phyloP scores from a whole-genome alignment of 768 basidiomycete genomes.

The Phanerodontia chrysosporium region DNA sequence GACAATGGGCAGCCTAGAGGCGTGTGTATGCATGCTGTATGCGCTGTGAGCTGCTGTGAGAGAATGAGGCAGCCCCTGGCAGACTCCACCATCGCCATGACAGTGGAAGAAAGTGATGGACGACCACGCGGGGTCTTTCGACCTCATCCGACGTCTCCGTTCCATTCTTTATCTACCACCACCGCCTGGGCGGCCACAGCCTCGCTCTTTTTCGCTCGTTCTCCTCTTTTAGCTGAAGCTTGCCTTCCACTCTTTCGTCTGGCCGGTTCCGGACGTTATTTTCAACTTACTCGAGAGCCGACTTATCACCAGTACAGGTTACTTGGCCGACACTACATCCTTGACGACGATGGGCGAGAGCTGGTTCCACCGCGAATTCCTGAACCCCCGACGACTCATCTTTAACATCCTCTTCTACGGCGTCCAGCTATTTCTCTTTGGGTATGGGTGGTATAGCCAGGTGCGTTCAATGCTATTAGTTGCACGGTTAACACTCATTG shows the following conservation, averaged over 20 bases:
- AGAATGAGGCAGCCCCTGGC: not conserved
- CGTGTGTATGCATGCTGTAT: too few relatives aligned
- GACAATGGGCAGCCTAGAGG: too few relatives aligned
- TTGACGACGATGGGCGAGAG: slow-evolving; percentile 50
- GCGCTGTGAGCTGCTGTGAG: too few relatives aligned
- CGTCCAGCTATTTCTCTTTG: slow-evolving; percentile 67
- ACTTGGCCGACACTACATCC: slow-evolving; percentile 5
- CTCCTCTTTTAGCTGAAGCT: slow-evolving; percentile 20
- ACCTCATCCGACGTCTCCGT: not conserved
- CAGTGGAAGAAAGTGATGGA: slow-evolving; percentile 10
- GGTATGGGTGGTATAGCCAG: slow-evolving; percentile 87
- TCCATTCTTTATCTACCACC: slow-evolving; percentile 10
- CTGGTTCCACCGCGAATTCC: slow-evolving; percentile 74
- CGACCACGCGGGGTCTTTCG: not conserved
- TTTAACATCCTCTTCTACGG: slow-evolving; percentile 84
- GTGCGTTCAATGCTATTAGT: slow-evolving; percentile 40
- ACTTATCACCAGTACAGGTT: not conserved
- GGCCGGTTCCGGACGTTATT: slow-evolving; percentile 52
- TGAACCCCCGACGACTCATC: slow-evolving; percentile 54
- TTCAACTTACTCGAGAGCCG: slow-evolving; percentile 13
- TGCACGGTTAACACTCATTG: too few relatives aligned
- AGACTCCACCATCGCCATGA: slow-evolving; percentile 13
- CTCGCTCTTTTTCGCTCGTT: slow-evolving; percentile 4
- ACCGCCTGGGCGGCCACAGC: not conserved
- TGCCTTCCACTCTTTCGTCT: slow-evolving; percentile 23